Evolutionary conservation across 495 filamentous ascomycete species (phyloP).

Genomic region (Penicillium maclennaniae): DNA sequence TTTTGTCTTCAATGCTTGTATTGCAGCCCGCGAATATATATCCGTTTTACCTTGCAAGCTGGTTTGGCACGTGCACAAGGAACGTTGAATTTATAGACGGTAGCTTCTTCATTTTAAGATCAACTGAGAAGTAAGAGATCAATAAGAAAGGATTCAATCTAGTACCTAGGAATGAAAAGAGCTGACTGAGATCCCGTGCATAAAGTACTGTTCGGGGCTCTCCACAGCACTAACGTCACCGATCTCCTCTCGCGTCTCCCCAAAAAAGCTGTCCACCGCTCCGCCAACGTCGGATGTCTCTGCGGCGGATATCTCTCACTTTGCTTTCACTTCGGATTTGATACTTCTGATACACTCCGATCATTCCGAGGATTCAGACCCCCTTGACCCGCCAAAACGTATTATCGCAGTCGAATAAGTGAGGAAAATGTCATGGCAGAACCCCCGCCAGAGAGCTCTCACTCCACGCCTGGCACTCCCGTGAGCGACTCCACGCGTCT

Average conservation of each 20-base stretch:
- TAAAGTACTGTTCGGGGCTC: slow-evolving; percentile 3
- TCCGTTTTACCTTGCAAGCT: too few relatives aligned
- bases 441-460: slow-evolving; percentile 49
- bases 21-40: not conserved
- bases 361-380: not conserved
- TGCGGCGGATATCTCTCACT: not conserved
- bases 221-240: slow-evolving; percentile 29
- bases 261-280: slow-evolving; percentile 29
- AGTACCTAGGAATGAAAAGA: not conserved
- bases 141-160: not conserved
- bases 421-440: slow-evolving; percentile 47
- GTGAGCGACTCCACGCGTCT: slow-evolving; percentile 31
- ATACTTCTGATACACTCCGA: not conserved
- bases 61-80: too few relatives aligned
- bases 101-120: too few relatives aligned
- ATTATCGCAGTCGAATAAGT: not conserved
- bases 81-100: too few relatives aligned
- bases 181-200: not conserved
- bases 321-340: not conserved
- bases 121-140: not conserved
- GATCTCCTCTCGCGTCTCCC: slow-evolving; percentile 20
- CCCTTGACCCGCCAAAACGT: not conserved
- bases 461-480: slow-evolving; percentile 40
- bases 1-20: not conserved
- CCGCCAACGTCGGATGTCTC: not conserved